Evolutionary conservation across 2,329 filamentous ascomycete genomes (phyloP).

Genomic region (Cercospora canescens): DNA sequence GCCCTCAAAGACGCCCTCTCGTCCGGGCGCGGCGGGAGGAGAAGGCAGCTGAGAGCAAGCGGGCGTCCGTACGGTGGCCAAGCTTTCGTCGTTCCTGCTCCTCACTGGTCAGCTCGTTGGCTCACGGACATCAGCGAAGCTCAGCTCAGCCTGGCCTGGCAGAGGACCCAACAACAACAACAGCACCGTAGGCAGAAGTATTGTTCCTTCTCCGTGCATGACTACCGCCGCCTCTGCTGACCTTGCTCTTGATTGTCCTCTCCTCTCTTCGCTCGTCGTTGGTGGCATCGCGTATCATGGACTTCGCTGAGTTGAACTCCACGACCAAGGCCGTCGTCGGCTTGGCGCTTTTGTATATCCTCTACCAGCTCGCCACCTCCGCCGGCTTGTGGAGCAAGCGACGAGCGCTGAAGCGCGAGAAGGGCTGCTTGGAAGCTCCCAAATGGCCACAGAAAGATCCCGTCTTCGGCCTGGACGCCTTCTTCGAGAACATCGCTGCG

Average conservation of each 20-base stretch:
- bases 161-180: background rate
- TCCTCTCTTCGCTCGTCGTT: background rate
- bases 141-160: background rate
- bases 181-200: background rate
- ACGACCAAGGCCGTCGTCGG: constrained; percentile 31
- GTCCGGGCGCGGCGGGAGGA: too few relatives aligned
- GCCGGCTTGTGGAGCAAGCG: constrained; percentile 40
- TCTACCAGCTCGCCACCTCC: constrained; percentile 38
- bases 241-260: background rate
- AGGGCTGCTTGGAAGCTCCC: constrained; percentile 51
- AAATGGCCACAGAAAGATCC: constrained; percentile 55
- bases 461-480: constrained; percentile 54
- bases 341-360: constrained; percentile 34
- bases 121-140: background rate
- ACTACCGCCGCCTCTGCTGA: background rate
- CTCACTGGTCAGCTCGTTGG: background rate
- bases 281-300: constrained; percentile 10
- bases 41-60: background rate
- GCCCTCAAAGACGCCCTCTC: background rate
- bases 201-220: background rate
- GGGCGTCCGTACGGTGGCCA: background rate
- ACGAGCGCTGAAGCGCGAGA: constrained; percentile 39
- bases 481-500: constrained; percentile 43
- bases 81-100: background rate
- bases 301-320: constrained; percentile 9